Conservation (phyloP, 179 eudicot genomes). For the Actinidia arguta region DNA sequence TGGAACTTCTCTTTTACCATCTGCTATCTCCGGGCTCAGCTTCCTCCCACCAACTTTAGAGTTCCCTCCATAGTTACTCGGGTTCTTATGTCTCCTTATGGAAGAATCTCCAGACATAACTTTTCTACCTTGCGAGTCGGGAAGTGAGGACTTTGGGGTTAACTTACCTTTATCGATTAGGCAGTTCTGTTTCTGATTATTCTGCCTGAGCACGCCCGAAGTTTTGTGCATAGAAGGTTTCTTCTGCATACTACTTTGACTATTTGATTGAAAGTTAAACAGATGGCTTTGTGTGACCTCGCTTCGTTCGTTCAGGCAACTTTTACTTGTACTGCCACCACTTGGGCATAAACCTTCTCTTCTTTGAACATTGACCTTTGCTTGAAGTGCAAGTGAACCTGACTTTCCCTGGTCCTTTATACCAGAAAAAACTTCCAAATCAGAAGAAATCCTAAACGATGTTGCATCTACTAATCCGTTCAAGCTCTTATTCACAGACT, state of each 20-base stretch:
- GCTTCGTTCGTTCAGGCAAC: conserved; percentile 46
- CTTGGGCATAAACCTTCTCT: conserved; percentile 63
- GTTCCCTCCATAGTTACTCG: conserved; percentile 40
- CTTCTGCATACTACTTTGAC: conserved; percentile 48
- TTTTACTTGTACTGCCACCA: conserved; percentile 34
- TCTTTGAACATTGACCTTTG: conserved; percentile 92
- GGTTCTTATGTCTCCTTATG: conserved; percentile 37
- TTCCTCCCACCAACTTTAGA: conserved; percentile 63
- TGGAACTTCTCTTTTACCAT: conserved; percentile 48
- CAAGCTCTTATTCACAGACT: conserved; percentile 71
- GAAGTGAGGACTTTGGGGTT: conserved; percentile 43
- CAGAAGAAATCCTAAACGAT: conserved; percentile 38
- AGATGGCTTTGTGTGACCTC: conserved; percentile 43
- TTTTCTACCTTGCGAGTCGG: conserved; percentile 53
- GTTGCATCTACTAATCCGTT: conserved; percentile 51
- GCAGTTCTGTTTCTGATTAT: conserved; percentile 91
- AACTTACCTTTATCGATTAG: conserved; percentile 47
- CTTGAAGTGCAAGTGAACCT: conserved; percentile 90
- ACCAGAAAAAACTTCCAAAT: conserved; percentile 54
- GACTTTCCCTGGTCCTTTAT: conserved; percentile 64
- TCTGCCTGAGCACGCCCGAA: conserved; percentile 68
- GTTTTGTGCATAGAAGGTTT: conserved; percentile 47
- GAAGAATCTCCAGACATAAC: conserved; percentile 48
- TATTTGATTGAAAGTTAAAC: conserved; percentile 50
- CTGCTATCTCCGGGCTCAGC: conserved; percentile 51